Base-by-base conservation (phyloP, 2,329 filamentous ascomycete species). In the Colletotrichum falcatum region DNA sequence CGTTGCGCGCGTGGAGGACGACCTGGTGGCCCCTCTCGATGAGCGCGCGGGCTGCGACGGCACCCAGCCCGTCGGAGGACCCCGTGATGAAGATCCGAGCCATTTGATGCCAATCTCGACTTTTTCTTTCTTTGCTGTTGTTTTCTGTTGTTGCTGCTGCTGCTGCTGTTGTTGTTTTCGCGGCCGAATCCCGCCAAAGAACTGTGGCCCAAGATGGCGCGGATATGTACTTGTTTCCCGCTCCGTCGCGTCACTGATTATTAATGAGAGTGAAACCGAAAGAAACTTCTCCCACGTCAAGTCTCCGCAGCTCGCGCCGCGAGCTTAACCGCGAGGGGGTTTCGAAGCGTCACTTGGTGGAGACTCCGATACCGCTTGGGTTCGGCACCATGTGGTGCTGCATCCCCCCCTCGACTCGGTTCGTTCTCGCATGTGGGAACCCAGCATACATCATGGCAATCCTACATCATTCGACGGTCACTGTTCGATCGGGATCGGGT, bases 41-140 rank as follows among this genome's bases (percentile, higher is more conserved):
- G 35, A 90, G 84, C 8, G 81, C 79, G 69, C 84, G 81, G 46
- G 88, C 88, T 1, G 86, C 83, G 1, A 83, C 79, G 30, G 81
- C 82, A 65, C 88, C 88, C 42, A 90, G 82, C 70, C 87, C 88
- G 75, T 90, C 88, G 16, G 85, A 84, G 28, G 86, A 88, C 55
- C 88, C 87, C 11, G 88, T 90, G 70, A 90, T 88, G 28, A 70
- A 33, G 9, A 70, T 67, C 1, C 67, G 63, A 5, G 64, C 67
- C 67, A 70, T 70, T 30, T 30, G 23, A 7, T 49, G 44, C 16
- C n/a, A 16, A 14, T 9, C 18, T 5, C 6, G 2, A n/a, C n/a
- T 16, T n/a, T 35, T 2, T 14, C 18, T 5, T 14, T 35, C 18
- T 6, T n/a, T 23, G 30, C n/a, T n/a, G n/a, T n/a, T n/a, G n/a